phyloP scores from a whole-genome alignment of 2,329 filamentous ascomycete genomes.

The Botryotinia convoluta region DNA sequence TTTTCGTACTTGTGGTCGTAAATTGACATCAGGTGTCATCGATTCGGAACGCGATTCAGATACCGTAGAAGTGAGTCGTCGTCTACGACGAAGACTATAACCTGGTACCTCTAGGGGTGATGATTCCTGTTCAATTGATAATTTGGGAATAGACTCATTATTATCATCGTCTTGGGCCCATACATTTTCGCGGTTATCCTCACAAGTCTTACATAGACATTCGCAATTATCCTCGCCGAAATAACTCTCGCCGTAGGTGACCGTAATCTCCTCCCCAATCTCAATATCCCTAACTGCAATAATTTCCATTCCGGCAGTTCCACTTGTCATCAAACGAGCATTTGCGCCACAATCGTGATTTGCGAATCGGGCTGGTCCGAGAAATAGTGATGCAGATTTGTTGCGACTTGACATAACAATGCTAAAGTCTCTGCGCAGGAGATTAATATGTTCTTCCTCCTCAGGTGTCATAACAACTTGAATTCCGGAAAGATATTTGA shows the following conservation, averaged over 20 bases:
- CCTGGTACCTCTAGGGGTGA: conserved; percentile 33
- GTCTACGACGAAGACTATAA: conserved; percentile 56
- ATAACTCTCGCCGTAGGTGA: conserved; percentile 93
- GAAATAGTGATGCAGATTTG: conserved; percentile 86
- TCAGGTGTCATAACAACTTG: conserved; percentile 90
- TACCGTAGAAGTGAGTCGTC: conserved; percentile 47
- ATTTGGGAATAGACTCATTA: conserved; percentile 30
- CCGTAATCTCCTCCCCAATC: conserved; percentile 90
- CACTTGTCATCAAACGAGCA: conserved; percentile 78
- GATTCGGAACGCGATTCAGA: conserved; percentile 55
- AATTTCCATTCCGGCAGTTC: conserved; percentile 85
- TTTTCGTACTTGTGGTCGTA: conserved; percentile 35
- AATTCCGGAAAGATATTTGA: conserved; percentile 89
- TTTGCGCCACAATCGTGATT: conserved; percentile 98
- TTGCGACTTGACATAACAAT: conserved; percentile 92
- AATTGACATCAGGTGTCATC: conserved; percentile 50
- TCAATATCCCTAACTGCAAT: conserved; percentile 79
- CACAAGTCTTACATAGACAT: conserved; percentile 87
- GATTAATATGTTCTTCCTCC: conserved; percentile 79
- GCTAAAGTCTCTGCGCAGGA: conserved; percentile 89
- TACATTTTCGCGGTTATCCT: conserved; percentile 71
- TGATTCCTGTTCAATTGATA: conserved; percentile 35
- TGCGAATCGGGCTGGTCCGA: conserved; percentile 92
- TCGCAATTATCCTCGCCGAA: conserved; percentile 95
- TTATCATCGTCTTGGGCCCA: conserved; percentile 62